These are phyloP conservation scores for Schwanniomyces etchellsii DNA, from an alignment of 1,139 yeast species.

Conservation along the genomic window DNA sequence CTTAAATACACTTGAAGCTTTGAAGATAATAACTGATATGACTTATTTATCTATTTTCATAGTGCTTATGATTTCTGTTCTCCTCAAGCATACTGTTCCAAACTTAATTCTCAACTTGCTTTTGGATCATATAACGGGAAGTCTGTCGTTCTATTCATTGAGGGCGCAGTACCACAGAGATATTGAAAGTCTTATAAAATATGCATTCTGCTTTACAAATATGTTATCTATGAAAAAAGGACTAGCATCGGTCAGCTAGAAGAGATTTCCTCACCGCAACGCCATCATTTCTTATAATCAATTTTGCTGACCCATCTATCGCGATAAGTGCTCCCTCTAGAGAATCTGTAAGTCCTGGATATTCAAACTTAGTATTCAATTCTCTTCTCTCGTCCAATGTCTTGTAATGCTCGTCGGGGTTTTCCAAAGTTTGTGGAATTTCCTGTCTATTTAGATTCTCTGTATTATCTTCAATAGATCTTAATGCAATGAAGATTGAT, in stretches of 20 bases:
- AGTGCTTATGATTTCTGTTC: conserved; percentile 4
- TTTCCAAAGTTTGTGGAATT: too few species aligned
- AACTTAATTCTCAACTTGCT: conserved; percentile 2
- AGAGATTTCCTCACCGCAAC: conserved; percentile 18
- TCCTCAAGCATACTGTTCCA: conserved; percentile 1
- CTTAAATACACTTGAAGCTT: conserved; percentile 61
- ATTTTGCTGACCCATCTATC: conserved; percentile 57
- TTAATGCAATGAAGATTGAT: conserved; percentile 77
- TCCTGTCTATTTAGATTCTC: too few species aligned
- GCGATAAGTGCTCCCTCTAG: conserved; percentile 82
- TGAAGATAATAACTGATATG: conserved; percentile 47
- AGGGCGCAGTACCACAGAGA: too few species aligned
- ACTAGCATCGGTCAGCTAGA: conserved; percentile 2
- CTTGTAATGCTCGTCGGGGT: conserved; percentile 3
- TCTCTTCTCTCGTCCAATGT: conserved; percentile 71
- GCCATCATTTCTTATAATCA: conserved; percentile 58
- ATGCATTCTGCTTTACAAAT: too few species aligned
- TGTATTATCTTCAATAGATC: conserved; percentile 27
- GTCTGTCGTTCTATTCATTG: too few species aligned
- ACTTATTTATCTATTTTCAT: conserved; percentile 19
- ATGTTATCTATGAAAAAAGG: too few species aligned
- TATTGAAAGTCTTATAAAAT: too few species aligned
- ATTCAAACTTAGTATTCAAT: conserved; percentile 62
- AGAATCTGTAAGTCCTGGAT: conserved; percentile 63
- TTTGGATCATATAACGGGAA: too few species aligned